Evolutionary conservation across 176 grass and related monocot species (phyloP).

Genomic region (Ananas comosus): DNA sequence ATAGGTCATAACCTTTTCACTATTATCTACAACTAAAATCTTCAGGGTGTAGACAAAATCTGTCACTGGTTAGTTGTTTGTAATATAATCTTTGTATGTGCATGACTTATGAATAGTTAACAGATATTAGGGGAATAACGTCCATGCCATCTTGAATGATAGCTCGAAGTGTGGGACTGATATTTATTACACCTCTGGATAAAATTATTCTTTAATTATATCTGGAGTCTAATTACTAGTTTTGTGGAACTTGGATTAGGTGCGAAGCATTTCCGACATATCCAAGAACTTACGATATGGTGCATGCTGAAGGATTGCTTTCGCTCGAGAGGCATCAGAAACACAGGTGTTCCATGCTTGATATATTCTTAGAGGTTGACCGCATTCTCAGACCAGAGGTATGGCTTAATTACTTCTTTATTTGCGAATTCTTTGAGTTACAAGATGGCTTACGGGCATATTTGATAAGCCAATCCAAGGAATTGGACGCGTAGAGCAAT

Average conservation of each 20-base stretch:
- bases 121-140: too few species aligned
- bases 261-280: constrained; percentile 98
- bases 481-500: too few species aligned
- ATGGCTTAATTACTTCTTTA: constrained; percentile 14
- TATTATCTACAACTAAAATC: too few species aligned
- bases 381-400: constrained; percentile 97
- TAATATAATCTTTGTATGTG: too few species aligned
- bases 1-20: too few species aligned
- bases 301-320: constrained; percentile 89
- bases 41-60: too few species aligned
- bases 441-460: too few species aligned
- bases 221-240: background rate
- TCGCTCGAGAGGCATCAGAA: constrained; percentile 55
- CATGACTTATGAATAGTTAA: too few species aligned
- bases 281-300: constrained; percentile 99
- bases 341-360: constrained; percentile 62
- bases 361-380: constrained; percentile 94
- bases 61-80: too few species aligned
- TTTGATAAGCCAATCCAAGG: too few species aligned
- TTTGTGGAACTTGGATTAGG: constrained; percentile 30
- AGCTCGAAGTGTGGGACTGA: too few species aligned
- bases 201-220: background rate
- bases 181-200: background rate
- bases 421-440: background rate
- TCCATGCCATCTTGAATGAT: too few species aligned